Base-by-base conservation (phyloP, 2,329 filamentous ascomycete genomes). In the Claviceps capensis region DNA sequence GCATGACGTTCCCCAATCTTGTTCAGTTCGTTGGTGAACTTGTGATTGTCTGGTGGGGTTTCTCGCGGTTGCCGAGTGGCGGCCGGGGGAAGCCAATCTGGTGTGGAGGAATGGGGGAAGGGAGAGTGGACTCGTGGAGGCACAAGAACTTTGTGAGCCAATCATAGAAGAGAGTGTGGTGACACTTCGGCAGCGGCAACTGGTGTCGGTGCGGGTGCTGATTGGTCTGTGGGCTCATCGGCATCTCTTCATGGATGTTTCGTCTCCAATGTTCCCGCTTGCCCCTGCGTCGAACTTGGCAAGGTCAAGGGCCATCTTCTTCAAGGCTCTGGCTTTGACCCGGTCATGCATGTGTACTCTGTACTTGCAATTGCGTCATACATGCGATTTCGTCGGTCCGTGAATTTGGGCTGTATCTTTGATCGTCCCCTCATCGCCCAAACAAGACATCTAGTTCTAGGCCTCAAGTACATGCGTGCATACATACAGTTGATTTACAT, bases 391-490 rank as follows among this genome's bases (percentile, higher is more conserved):
- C 9, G 9, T 14, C 26, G 22, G 13, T 26, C 19, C 11, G 5
- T 30, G 16, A 16, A 19, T 30, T 46, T 14, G 11, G 23, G 23
- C 43, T 34, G 16, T 9, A 17, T 46, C 23, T 38, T 37, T 47
- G 5, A 34, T 22, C 34, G 46, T 38, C 46, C 34, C 30, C 46
- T 44, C 47, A 22, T 45, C 47, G 22, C 40, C 34, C 41, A 30
- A 40, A 16, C 46, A 22, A 41, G 19, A 44, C 8, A 38, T 52
- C 47, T 49, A 49, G 48, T 49, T 41, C 42, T 42, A 7, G 11
- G 30, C 51, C 46, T 49, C 45, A 42, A 46, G 51, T 49, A 49
- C 45, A 52, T 26, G 23, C 23, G 22, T 30, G 30, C 42, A 22
- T 23, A 45, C n/a, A 40, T 34, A 40, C 40, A 34, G n/a, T 34